These are phyloP conservation scores for Diaporthe velutina DNA, from an alignment of 2,329 filamentous ascomycete genomes.

Conservation along the genomic window DNA sequence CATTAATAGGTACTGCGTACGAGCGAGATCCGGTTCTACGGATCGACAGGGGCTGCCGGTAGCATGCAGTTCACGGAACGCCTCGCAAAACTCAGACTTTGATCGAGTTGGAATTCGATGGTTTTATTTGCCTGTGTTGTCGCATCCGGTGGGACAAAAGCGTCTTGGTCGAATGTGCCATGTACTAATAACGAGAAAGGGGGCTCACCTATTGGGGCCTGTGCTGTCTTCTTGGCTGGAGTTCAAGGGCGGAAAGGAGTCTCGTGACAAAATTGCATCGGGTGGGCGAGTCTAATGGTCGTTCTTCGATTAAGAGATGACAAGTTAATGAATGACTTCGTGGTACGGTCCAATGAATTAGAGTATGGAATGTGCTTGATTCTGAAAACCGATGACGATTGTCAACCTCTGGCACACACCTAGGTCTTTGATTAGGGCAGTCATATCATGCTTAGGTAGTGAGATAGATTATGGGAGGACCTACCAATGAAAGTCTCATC, in stretches of 20 bases:
- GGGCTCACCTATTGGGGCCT: not conserved
- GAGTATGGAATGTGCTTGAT: not conserved
- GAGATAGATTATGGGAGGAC: slow-evolving; percentile 3
- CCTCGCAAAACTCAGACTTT: no score
- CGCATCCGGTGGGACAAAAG: not conserved
- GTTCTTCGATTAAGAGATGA: not conserved
- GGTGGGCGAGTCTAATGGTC: not conserved
- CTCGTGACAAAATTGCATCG: slow-evolving; percentile 18
- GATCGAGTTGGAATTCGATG: not conserved
- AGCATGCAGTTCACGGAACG: not conserved
- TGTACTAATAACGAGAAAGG: not conserved
- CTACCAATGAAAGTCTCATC: not conserved
- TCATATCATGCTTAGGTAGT: not conserved
- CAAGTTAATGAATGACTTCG: not conserved
- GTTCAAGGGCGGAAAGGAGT: slow-evolving; percentile 9
- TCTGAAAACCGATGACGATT: not conserved
- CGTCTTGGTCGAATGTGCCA: not conserved
- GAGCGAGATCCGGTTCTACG: not conserved
- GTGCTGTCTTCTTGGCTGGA: slow-evolving; percentile 3
- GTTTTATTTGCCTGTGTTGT: not conserved
- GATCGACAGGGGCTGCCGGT: not conserved
- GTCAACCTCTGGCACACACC: not conserved
- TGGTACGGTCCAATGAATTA: not conserved
- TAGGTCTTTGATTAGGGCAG: not conserved
- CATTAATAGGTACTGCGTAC: not conserved